Conservation (phyloP, 345 rosid genomes). For the Syzygium jambos region DNA sequence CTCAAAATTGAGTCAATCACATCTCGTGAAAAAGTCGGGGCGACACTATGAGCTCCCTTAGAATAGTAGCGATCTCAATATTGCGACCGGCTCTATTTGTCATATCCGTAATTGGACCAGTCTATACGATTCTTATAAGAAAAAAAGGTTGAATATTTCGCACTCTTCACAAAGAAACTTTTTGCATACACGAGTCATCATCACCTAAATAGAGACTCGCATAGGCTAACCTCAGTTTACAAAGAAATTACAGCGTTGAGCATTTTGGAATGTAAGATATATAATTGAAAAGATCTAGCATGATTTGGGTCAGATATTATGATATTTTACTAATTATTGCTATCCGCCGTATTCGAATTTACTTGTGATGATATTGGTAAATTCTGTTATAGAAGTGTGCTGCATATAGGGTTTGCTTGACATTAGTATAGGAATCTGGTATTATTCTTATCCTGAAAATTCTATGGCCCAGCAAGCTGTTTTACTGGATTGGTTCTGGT, state of each 20-base stretch:
- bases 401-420: no score
- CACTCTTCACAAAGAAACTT: neutral
- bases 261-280: neutral
- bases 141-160: neutral
- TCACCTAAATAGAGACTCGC: neutral
- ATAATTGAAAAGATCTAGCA: neutral
- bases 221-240: neutral
- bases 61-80: neutral
- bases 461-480: no score
- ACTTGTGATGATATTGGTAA: no score
- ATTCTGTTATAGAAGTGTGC: no score
- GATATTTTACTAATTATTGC: neutral
- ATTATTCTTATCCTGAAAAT: no score
- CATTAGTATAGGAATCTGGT: no score
- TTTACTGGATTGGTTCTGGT: no score
- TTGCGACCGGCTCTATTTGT: accelerated
- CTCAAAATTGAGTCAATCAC: neutral
- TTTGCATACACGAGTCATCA: neutral
- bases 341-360: neutral
- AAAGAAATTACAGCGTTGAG: neutral
- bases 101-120: accelerated
- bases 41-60: neutral
- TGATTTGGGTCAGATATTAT: neutral
- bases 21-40: neutral
- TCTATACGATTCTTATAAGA: neutral